Evolutionary conservation across 768 basidiomycete species (phyloP).

Genomic region (Albatrellus ellisii): DNA sequence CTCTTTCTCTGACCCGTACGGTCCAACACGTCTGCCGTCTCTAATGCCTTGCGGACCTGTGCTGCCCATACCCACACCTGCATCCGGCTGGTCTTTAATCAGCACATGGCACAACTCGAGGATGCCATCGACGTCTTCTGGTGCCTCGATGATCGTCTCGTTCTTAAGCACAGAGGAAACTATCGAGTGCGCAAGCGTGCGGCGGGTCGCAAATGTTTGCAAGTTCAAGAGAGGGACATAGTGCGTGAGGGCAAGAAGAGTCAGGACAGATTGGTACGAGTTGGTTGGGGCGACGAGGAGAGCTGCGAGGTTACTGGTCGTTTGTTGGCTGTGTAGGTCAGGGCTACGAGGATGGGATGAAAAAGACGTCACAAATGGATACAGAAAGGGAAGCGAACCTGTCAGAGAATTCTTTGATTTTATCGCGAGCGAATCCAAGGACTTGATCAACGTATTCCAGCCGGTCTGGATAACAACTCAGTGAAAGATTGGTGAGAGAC

Average conservation of each 20-base stretch:
- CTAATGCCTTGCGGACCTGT: conserved; percentile 24
- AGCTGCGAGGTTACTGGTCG: conserved; percentile 80
- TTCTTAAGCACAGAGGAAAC: conserved; percentile 93
- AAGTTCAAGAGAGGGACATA: conserved; percentile 73
- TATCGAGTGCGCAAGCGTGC: conserved; percentile 89
- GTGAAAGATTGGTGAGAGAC: conserved; percentile 85
- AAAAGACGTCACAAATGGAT: not conserved
- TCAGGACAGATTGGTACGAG: conserved; percentile 92
- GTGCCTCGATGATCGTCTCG: conserved; percentile 87
- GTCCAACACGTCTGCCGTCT: conserved; percentile 39
- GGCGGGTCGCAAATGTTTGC: conserved; percentile 83
- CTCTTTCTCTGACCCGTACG: conserved; percentile 59
- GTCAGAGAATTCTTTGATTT: conserved; percentile 73
- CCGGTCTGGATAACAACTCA: conserved; percentile 95
- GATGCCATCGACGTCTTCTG: conserved; percentile 90
- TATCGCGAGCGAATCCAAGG: conserved; percentile 75
- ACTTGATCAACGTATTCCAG: conserved; percentile 97
- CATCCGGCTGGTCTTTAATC: conserved; percentile 73
- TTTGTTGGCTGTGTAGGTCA: conserved; percentile 80
- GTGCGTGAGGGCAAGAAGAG: conserved; percentile 88
- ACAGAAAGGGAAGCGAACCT: conserved; percentile 33
- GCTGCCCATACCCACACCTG: conserved; percentile 17
- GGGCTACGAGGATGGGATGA: conserved; percentile 33
- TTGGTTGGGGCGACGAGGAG: conserved; percentile 91
- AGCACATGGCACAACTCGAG: conserved; percentile 87